Percentiles rank a stretch among this genome's conserved stretches.
Evolutionary conservation across 768 basidiomycete genomes (phyloP).

Genomic region (Suillus subalutaceus): DNA sequence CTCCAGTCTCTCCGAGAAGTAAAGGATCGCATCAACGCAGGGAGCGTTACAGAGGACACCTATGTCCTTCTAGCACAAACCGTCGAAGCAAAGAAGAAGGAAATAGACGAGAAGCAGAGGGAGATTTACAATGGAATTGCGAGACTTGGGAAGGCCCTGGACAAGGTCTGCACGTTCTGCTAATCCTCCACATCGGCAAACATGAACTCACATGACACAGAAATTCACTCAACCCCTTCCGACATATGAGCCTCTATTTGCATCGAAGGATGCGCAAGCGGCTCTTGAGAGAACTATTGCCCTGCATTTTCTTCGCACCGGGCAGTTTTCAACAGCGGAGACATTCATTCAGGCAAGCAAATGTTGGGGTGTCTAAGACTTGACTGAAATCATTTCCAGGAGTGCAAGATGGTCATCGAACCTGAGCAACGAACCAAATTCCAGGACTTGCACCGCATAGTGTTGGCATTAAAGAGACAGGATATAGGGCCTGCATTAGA

Average conservation of each 20-base stretch:
- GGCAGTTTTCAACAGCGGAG: slow-evolving; percentile 77
- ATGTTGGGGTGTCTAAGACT: slow-evolving; percentile 8
- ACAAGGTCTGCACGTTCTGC: slow-evolving; percentile 66
- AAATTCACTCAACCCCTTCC: slow-evolving; percentile 64
- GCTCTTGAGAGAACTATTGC: slow-evolving; percentile 75
- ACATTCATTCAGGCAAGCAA: slow-evolving; percentile 67
- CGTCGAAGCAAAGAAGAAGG: slow-evolving; percentile 77
- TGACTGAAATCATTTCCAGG: slow-evolving; percentile 43
- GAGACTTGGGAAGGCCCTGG: slow-evolving; percentile 82
- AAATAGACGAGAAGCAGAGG: slow-evolving; percentile 86
- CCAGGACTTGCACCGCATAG: slow-evolving; percentile 69
- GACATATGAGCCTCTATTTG: slow-evolving; percentile 67
- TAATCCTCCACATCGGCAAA: neutral
- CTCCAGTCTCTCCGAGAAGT: slow-evolving; percentile 58
- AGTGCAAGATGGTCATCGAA: slow-evolving; percentile 63
- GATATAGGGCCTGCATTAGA: slow-evolving; percentile 78
- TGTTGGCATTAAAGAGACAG: slow-evolving; percentile 63
- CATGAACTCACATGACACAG: slow-evolving; percentile 38
- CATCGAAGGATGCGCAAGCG: slow-evolving; percentile 55
- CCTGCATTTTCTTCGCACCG: slow-evolving; percentile 77
- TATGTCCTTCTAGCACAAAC: slow-evolving; percentile 54
- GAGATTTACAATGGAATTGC: slow-evolving; percentile 80
- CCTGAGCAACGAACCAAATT: slow-evolving; percentile 57
- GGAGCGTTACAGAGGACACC: slow-evolving; percentile 50
- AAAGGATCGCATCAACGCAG: slow-evolving; percentile 53